Conservation (phyloP, 208 protist genomes). For the Wallacemonas sp. region DNA sequence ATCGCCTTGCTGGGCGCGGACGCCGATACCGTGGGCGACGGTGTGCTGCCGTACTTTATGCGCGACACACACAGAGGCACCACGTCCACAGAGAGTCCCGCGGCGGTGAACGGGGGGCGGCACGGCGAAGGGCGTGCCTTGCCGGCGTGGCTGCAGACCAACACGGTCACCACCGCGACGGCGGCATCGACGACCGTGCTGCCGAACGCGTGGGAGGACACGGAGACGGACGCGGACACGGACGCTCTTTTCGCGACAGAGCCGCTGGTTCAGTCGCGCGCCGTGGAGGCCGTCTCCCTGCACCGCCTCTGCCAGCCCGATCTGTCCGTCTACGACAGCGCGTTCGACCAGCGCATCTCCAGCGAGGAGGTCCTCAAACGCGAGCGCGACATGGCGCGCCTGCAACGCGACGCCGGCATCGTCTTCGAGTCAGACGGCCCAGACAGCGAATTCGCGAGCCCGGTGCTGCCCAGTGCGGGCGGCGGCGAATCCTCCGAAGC, state of each 20-base stretch:
- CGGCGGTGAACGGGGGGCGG: not conserved
- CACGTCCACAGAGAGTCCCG: too few species aligned
- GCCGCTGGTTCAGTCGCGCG: too few species aligned
- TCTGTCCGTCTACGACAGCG: slow-evolving; percentile 69
- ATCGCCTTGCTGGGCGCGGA: slow-evolving; percentile 48
- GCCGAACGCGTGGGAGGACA: not conserved
- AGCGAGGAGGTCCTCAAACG: slow-evolving; percentile 49
- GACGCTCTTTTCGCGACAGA: too few species aligned
- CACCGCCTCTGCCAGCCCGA: slow-evolving; percentile 53
- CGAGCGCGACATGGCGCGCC: slow-evolving; percentile 15
- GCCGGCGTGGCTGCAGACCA: slow-evolving; percentile 26
- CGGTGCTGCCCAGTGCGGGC: slow-evolving; percentile 14
- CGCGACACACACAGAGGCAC: not conserved
- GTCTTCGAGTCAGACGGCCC: slow-evolving; percentile 18
- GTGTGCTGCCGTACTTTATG: slow-evolving; percentile 57
- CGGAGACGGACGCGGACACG: too few species aligned
- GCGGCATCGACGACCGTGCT: not conserved
- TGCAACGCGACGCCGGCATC: slow-evolving; percentile 24
- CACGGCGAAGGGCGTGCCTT: not conserved
- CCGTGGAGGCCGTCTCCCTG: slow-evolving; percentile 19
- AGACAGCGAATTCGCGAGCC: slow-evolving; percentile 9
- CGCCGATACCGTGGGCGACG: slow-evolving; percentile 49
- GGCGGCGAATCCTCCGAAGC: slow-evolving; percentile 9
- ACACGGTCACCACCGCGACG: slow-evolving; percentile 19
- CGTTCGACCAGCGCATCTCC: slow-evolving; percentile 66